Percentiles rank a stretch among this genome's conserved stretches.
Conservation (phyloP, 306 rosid genomes). For the Fragaria nilgerrensis region DNA sequence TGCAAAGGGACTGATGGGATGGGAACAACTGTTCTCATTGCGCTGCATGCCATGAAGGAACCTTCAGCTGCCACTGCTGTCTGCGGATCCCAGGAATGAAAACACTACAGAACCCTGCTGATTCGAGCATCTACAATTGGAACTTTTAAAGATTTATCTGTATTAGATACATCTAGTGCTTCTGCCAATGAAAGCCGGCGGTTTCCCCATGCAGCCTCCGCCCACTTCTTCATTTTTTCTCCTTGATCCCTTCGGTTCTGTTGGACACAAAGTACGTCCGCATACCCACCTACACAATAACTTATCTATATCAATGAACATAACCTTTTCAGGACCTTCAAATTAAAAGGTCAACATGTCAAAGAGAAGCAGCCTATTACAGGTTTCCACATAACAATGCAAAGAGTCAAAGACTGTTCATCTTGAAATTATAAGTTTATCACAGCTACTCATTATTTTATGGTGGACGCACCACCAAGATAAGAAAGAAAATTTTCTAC, state of each 20-base stretch:
- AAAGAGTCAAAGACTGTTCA: neutral
- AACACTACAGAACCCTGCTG: slow-evolving; percentile 52
- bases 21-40: neutral
- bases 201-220: slow-evolving; percentile 59
- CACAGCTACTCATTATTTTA: neutral
- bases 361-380: neutral
- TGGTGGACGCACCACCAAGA: neutral
- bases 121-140: slow-evolving; percentile 66
- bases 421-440: neutral
- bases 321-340: neutral
- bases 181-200: slow-evolving; percentile 64
- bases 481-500: neutral
- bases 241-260: slow-evolving; percentile 75
- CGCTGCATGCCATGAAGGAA: neutral
- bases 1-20: neutral
- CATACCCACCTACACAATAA: slow-evolving; percentile 60
- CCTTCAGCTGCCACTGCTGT: neutral
- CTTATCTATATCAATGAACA: slow-evolving; percentile 1
- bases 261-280: slow-evolving; percentile 69
- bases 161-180: slow-evolving; percentile 53
- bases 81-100: slow-evolving; percentile 6
- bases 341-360: neutral
- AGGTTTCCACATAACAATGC: slow-evolving; percentile 3
- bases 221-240: slow-evolving; percentile 55
- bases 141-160: slow-evolving; percentile 37